These are phyloP conservation scores for Penicillium occitanis DNA, from an alignment of 2,329 filamentous ascomycete genomes.

Conservation along the genomic window DNA sequence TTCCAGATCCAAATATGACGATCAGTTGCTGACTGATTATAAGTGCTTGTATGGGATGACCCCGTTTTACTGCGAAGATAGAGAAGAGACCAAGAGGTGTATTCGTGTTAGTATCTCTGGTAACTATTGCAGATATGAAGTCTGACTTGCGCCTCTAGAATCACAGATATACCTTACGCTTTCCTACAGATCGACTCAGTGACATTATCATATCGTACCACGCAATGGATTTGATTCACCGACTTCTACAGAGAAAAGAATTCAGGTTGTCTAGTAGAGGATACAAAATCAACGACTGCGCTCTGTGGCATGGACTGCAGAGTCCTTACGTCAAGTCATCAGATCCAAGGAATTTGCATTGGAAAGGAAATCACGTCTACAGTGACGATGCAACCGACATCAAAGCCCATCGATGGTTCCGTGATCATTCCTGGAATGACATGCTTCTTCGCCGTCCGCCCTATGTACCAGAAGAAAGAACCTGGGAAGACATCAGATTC, in stretches of 20 bases:
- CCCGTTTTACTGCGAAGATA: constrained; percentile 79
- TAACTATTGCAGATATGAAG: constrained; percentile 5
- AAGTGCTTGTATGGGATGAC: constrained; percentile 86
- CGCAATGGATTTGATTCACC: constrained; percentile 74
- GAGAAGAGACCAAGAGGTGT: constrained; percentile 80
- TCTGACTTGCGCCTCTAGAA: constrained; percentile 50
- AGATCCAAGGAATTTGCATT: constrained; percentile 37
- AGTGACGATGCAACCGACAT: constrained; percentile 84
- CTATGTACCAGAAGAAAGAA: constrained; percentile 71
- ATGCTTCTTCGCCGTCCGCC: constrained; percentile 71
- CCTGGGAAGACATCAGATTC: constrained; percentile 76
- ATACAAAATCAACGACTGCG: constrained; percentile 67
- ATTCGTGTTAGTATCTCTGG: constrained; percentile 63
- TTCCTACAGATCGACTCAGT: constrained; percentile 60
- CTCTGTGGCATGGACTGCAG: constrained; percentile 28
- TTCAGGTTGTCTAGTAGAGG: constrained; percentile 71
- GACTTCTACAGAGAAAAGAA: constrained; percentile 72
- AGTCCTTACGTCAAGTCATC: constrained; percentile 23
- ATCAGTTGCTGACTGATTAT: neutral
- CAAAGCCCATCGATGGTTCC: constrained; percentile 85
- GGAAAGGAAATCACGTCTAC: constrained; percentile 67
- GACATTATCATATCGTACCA: constrained; percentile 62
- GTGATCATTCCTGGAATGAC: constrained; percentile 72
- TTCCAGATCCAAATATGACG: neutral
- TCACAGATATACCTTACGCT: constrained; percentile 67